Percentiles rank a stretch among this genome's conserved stretches.
Conservation (phyloP, 257 asterid species). For the Solanum pimpinellifolium region DNA sequence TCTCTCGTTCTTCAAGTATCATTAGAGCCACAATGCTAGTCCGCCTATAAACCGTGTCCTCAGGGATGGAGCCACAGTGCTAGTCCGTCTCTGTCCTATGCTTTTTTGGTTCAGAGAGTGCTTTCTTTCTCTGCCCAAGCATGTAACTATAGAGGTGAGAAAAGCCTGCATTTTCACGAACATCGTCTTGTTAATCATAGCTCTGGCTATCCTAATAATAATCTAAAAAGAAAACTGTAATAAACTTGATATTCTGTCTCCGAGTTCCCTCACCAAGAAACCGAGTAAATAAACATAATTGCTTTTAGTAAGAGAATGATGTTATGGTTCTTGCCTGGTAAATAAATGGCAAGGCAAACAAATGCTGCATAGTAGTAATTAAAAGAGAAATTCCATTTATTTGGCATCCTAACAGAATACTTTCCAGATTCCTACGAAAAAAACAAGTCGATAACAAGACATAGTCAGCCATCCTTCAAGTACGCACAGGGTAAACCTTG, state of each 20-base stretch:
- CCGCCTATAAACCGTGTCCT: background rate
- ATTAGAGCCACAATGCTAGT: background rate
- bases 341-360: conserved; percentile 45
- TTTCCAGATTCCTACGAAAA: background rate
- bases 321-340: conserved; percentile 35
- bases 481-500: background rate
- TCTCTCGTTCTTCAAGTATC: background rate
- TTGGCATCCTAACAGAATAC: background rate
- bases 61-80: background rate
- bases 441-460: background rate
- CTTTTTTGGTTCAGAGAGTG: conserved; percentile 41
- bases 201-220: background rate
- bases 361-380: conserved; percentile 39
- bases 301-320: background rate
- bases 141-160: conserved; percentile 73
- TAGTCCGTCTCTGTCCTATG: conserved; percentile 9
- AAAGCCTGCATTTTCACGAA: conserved; percentile 20
- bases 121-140: conserved; percentile 35
- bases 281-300: background rate
- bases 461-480: background rate
- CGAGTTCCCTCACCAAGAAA: background rate
- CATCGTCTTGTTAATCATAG: background rate
- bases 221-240: background rate
- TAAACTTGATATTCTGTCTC: background rate
- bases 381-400: background rate